A percentile compares a stretch with the other conserved stretches of the same genome.
These are phyloP conservation scores for Neocucurbitaria cava DNA, from an alignment of 2,329 filamentous ascomycete genomes.

Conservation along the genomic window DNA sequence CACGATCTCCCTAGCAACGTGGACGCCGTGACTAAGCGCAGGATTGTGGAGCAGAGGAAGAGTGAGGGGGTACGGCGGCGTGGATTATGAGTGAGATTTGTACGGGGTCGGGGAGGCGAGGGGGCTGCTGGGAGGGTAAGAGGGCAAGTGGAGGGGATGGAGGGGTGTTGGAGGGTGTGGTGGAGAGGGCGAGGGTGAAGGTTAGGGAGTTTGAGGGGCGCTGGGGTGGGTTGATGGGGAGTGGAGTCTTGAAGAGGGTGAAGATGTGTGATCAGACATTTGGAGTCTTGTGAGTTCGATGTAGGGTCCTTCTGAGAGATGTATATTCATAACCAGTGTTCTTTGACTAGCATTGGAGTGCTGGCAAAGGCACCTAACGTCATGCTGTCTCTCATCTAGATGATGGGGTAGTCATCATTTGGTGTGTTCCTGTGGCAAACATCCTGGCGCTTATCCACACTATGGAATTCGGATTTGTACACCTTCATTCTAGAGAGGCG, in stretches of 20 bases:
- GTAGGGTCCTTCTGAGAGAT: not conserved
- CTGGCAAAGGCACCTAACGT: too few relatives aligned
- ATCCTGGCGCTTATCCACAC: too few relatives aligned
- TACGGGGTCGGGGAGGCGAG: slow-evolving; percentile 6
- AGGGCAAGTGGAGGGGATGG: slow-evolving; percentile 6
- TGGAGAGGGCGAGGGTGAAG: not conserved
- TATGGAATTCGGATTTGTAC: too few relatives aligned
- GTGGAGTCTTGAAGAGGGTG: too few relatives aligned
- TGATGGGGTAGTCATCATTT: too few relatives aligned
- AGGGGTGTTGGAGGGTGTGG: not conserved
- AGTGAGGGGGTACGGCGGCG: slow-evolving; percentile 15
- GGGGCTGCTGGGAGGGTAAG: slow-evolving; percentile 9
- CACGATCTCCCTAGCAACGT: slow-evolving; percentile 8
- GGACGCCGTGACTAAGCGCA: slow-evolving; percentile 4
- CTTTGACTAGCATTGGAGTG: too few relatives aligned
- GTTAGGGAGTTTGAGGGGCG: not conserved
- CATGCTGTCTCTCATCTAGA: too few relatives aligned
- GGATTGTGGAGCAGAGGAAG: slow-evolving; percentile 9
- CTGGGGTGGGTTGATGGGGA: not conserved
- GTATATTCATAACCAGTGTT: too few relatives aligned
- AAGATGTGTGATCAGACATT: not conserved
- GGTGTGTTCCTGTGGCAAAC: too few relatives aligned
- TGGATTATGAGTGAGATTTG: slow-evolving; percentile 19
- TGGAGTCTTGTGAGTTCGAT: not conserved
- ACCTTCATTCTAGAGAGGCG: too few relatives aligned